Conservation (phyloP, 371 early-diverging fungal genomes). For the Mortierella sp. region DNA sequence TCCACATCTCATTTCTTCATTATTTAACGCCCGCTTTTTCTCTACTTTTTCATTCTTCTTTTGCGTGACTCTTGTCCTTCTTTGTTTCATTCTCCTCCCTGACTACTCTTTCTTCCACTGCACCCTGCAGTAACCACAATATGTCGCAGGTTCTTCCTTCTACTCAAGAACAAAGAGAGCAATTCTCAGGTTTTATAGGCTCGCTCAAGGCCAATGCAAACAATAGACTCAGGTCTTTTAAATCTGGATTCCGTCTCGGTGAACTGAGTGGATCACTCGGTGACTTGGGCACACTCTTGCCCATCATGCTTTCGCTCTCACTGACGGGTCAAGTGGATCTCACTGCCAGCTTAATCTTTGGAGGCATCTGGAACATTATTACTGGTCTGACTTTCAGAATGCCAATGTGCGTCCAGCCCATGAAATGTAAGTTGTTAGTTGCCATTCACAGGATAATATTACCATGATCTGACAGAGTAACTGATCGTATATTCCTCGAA, state of each 20-base stretch:
- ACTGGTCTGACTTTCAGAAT: conserved; percentile 83
- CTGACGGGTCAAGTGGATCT: conserved; percentile 82
- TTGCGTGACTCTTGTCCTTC: not conserved
- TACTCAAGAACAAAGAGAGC: conserved; percentile 10
- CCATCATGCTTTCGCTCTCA: conserved; percentile 87
- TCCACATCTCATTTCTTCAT: too few relatives aligned
- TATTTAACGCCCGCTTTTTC: not conserved
- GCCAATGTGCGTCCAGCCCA: conserved; percentile 90
- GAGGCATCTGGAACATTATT: conserved; percentile 90
- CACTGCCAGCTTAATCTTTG: conserved; percentile 87
- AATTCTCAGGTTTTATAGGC: conserved; percentile 11
- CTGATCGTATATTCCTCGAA: not conserved
- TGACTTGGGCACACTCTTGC: conserved; percentile 89
- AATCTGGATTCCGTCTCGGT: conserved; percentile 32
- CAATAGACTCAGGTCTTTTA: conserved; percentile 37
- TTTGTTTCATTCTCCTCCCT: not conserved
- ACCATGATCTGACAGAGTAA: too few relatives aligned
- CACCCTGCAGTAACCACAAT: not conserved
- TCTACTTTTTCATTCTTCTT: not conserved
- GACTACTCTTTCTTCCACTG: not conserved
- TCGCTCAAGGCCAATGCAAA: conserved; percentile 22
- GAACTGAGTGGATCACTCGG: conserved; percentile 83
- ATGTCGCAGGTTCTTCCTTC: conserved; percentile 40
- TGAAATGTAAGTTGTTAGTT: conserved; percentile 71
- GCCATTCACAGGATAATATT: too few relatives aligned